A percentile compares a stretch with the other conserved stretches of the same genome.
phyloP scores from a whole-genome alignment of 345 rosid genomes.

The Citrus mangshanensis region DNA sequence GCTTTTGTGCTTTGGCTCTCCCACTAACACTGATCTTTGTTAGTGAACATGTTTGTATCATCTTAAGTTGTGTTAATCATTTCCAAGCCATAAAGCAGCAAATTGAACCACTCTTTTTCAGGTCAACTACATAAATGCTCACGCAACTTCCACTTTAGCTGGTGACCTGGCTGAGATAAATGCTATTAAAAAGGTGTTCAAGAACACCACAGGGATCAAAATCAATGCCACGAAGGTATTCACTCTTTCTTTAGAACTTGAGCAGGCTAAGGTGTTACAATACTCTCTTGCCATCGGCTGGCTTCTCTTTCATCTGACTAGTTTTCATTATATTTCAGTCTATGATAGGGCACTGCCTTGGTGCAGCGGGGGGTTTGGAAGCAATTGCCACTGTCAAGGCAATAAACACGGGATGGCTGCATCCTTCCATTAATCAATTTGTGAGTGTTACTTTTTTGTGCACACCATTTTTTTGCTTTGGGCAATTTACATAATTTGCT shows the following conservation, averaged over 20 bases:
- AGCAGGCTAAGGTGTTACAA: background rate
- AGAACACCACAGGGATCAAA: slow-evolving; percentile 75
- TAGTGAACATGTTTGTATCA: background rate
- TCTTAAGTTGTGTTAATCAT: background rate
- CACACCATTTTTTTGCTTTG: background rate
- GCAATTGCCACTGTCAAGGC: slow-evolving; percentile 91
- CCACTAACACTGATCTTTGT: background rate
- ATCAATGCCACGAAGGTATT: slow-evolving; percentile 95
- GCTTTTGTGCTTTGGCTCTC: background rate
- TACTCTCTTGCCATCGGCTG: background rate
- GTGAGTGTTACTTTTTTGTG: slow-evolving; percentile 42
- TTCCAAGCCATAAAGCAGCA: background rate
- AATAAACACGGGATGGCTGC: slow-evolving; percentile 93
- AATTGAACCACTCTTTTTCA: slow-evolving; percentile 23
- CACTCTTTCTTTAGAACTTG: slow-evolving; percentile 5
- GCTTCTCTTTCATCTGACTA: slow-evolving; percentile 5
- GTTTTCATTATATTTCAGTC: slow-evolving; percentile 49
- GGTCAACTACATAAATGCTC: slow-evolving; percentile 98
- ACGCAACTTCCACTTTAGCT: slow-evolving; percentile 96
- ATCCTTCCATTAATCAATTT: slow-evolving; percentile 90
- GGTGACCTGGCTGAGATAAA: slow-evolving; percentile 99
- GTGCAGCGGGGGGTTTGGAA: slow-evolving; percentile 98
- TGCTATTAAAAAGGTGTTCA: slow-evolving; percentile 94
- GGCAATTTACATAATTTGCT: background rate
- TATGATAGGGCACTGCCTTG: slow-evolving; percentile 99